Base-by-base conservation (phyloP, 805 yeast species). In the Schwanniomyces yamadae region DNA sequence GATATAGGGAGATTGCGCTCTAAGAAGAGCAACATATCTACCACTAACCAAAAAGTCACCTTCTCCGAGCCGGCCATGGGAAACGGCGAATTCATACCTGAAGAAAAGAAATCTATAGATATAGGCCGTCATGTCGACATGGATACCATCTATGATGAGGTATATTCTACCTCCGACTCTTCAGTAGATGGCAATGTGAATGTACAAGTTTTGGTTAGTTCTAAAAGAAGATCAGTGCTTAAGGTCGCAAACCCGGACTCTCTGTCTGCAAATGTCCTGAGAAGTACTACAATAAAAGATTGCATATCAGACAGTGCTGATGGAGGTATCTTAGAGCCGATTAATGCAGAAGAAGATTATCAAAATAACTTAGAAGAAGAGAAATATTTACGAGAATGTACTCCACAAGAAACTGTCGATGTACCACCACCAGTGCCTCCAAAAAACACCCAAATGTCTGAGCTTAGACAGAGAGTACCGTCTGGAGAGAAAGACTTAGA, bases 201-300 rank as follows among this genome's bases (percentile, higher is more conserved):
- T 44, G 90, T 81, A 2, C 90, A 83, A 55, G 83, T 83, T 6
- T 57, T 83, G 41, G 88, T 83, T 6, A 75, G 84, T 41, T 77
- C 84, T 11, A 77, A 75, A 50, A 63, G 88, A 45, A 62, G 85
- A 39, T 71, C 82, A 1, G 71, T 72, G 35, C 60, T 83, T 28
- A 56, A 83, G 23, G 77, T 83, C 23, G 69, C 77, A 31, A 83
- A 83, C 49, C 90, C 90, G n/a, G 61, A 56, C 36, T n/a, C n/a
- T n/a, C n/a, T n/a, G n/a, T n/a, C n/a, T n/a, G n/a, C n/a, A n/a
- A n/a, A n/a, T n/a, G n/a, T n/a, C n/a, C n/a, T n/a, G n/a, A n/a
- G n/a, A n/a, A n/a, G n/a, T n/a, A n/a, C n/a, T n/a, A n/a, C n/a
- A n/a, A n/a, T n/a, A n/a, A n/a, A n/a, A n/a, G n/a, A n/a, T n/a